Evolutionary conservation across 2,329 filamentous ascomycete species (phyloP), one percentile per base, ranked within the genome.

Genomic region (Aspergillus candidus): DNA sequence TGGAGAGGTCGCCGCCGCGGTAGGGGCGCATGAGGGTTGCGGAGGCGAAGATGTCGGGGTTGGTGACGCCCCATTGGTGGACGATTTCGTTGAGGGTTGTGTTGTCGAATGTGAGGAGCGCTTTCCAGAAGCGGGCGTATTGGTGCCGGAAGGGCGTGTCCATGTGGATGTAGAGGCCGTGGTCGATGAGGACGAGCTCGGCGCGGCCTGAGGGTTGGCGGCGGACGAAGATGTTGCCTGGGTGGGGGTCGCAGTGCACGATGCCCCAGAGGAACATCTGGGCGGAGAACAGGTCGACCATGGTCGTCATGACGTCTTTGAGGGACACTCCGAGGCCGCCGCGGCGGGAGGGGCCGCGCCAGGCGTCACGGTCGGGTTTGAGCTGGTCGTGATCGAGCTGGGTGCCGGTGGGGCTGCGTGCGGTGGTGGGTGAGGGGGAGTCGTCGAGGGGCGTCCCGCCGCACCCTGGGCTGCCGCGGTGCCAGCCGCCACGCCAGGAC

Each of bases 231-330:
- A 97, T 93, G 69, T 98, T 98, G 22, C 91, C 91, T 1, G 93
- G 93, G 61, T 98, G 93, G 8, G 93, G 93, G 64, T 98, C 93
- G 69, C 91, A 96, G 71, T 98, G 91, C 0, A 97, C 87, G 35
- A 87, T 79, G 11, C 93, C 93, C 87, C 88, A 97, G 52, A 94
- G 84, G 73, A 96, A 98, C 77, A 97, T 97, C 62, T 97, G 91
- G 2, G 88, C 90, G n/a, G 84, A 87, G 72, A 97, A 98, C 30
- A 97, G 77, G 63, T 96, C 91, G 39, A 96, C 80, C 82, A 97
- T 96, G 29, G 88, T 96, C 5, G 84, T 86, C 93, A 97, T 97
- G 47, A 96, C 88, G 47, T 91, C 84, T 59, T 86, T 86, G 27
- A 88, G 74, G 6, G 80, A 82, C 3, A 98, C 72, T 0, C 93